Base-by-base conservation (phyloP, 805 yeast species). In the Metschnikowia koreensis region DNA sequence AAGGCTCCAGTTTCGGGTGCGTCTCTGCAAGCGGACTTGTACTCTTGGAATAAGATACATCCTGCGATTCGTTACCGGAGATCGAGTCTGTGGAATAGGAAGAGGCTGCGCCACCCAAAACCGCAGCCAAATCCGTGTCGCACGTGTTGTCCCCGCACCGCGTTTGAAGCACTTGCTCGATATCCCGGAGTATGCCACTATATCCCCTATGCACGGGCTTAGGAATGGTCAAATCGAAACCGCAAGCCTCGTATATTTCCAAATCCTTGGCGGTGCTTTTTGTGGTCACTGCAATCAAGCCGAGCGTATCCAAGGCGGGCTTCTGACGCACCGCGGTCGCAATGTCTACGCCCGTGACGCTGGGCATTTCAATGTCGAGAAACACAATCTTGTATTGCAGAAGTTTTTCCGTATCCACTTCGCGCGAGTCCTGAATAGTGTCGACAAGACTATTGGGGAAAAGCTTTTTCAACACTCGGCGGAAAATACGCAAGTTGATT, bases 311-410 rank as follows among this genome's bases (percentile, higher is more conserved):
- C 41, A 59, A 48, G 11, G 44, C 29, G 2, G 51, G 33, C 43
- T 44, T 34, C 42, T 44, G 44, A 28, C 63, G 57, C 40, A 58
- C 51, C 41, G 48, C 37, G 42, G 39, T 38, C n/a, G 75, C 69
- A 22, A 75, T 62, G 17, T 74, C 74, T 7, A 71, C 60, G 11
- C 80, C 80, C 16, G 70, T 60, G 16, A 75, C 62, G 11, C 56
- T 59, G 6, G 80, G 80, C 80, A 75, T 75, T 53, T 75, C 80
- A 33, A 75, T 75, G 55, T 75, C 80, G 39, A 75, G 61, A 47
- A 75, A 75, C 7, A 73, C 62, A 33, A 69, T 57, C 17, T 54
- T 46, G 36, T 53, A 56, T n/a, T 47, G 51, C 46, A 44, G 52
- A 13, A 59, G 52, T 6, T 13, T 11, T 26, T 45, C 17, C 7